Percentiles rank a stretch among this genome's conserved stretches.
These are phyloP conservation scores for Colletotrichum tropicicola DNA, from an alignment of 2,329 filamentous ascomycete species.

Conservation along the genomic window DNA sequence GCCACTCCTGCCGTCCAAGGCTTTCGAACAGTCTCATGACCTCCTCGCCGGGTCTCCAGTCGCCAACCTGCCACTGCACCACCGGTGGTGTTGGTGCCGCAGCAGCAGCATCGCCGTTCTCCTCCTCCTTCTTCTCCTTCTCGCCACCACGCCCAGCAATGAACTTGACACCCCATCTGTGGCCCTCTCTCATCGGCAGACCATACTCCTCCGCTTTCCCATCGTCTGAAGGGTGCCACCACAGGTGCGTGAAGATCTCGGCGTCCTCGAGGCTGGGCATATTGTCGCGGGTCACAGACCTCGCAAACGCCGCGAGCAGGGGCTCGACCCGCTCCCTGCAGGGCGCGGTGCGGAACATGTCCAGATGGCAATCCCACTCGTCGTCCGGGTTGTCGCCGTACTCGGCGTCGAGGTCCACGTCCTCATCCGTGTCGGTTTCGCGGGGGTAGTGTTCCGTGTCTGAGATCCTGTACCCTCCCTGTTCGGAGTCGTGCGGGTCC, in stretches of 20 bases:
- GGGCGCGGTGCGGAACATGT: constrained; percentile 36
- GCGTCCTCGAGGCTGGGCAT: constrained; percentile 36
- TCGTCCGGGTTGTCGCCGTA: constrained; percentile 20
- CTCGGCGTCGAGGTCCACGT: constrained; percentile 20
- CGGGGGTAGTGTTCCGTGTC: constrained; percentile 34
- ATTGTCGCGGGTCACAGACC: constrained; percentile 27
- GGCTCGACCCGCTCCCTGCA: constrained; percentile 33
- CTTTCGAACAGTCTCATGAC: constrained; percentile 33
- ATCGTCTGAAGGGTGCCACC: constrained; percentile 33
- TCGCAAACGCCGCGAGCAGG: constrained; percentile 34
- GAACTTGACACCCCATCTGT: constrained; percentile 35
- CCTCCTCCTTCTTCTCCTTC: neutral
- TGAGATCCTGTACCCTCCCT: constrained; percentile 32
- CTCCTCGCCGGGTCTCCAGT: constrained; percentile 34
- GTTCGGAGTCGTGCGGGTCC: constrained; percentile 28
- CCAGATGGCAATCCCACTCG: constrained; percentile 11
- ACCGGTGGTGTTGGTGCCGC: constrained; percentile 10
- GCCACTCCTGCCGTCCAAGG: constrained; percentile 33
- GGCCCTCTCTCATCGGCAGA: constrained; percentile 1
- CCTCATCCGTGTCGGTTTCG: constrained; percentile 27
- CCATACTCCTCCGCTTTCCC: constrained; percentile 13
- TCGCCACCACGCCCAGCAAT: constrained; percentile 21
- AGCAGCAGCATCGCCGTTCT: constrained; percentile 1
- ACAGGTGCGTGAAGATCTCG: constrained; percentile 34
- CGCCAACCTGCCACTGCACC: constrained; percentile 36